A percentile compares a stretch with the other conserved stretches of the same genome.
phyloP scores from a whole-genome alignment of 306 rosid species.

The Acmispon strigosus region DNA sequence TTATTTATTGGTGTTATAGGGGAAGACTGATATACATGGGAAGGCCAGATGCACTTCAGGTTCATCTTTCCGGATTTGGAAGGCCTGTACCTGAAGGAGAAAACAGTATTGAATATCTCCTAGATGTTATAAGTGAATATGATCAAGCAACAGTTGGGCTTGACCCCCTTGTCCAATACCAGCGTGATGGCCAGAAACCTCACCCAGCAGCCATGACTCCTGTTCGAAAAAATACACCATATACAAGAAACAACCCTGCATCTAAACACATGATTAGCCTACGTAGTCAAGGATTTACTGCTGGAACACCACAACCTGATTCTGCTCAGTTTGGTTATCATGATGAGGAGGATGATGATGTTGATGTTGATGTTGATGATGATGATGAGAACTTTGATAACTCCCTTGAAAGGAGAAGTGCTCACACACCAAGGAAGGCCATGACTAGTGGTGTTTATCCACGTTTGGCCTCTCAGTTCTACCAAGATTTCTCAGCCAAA shows the following conservation, averaged over 20 bases:
- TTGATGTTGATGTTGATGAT: constrained; percentile 37
- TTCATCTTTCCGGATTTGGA: constrained; percentile 67
- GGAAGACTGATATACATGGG: constrained; percentile 77
- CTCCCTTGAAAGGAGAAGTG: constrained; percentile 63
- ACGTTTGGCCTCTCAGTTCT: constrained; percentile 79
- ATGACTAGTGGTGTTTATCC: constrained; percentile 46
- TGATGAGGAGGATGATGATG: constrained; percentile 12
- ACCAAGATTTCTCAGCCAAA: constrained; percentile 69
- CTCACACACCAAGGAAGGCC: constrained; percentile 40
- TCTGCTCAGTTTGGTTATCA: constrained; percentile 31
- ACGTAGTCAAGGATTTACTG: constrained; percentile 46
- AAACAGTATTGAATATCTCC: constrained; percentile 63
- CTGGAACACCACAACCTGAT: constrained; percentile 36
- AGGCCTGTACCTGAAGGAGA: constrained; percentile 84
- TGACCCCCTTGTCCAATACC: constrained; percentile 67
- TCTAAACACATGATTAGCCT: constrained; percentile 54
- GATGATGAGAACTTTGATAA: constrained; percentile 53
- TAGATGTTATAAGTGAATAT: constrained; percentile 80
- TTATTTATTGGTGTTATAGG: constrained; percentile 34
- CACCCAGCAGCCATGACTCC: constrained; percentile 51
- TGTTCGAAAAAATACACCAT: constrained; percentile 35
- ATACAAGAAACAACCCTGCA: constrained; percentile 31
- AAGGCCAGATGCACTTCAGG: constrained; percentile 47
- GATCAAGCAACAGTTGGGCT: constrained; percentile 78
- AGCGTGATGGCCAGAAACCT: constrained; percentile 63